A percentile compares a stretch with the other conserved stretches of the same genome.
Conservation (phyloP, 305 asterid species). For the Fraxinus platypoda region DNA sequence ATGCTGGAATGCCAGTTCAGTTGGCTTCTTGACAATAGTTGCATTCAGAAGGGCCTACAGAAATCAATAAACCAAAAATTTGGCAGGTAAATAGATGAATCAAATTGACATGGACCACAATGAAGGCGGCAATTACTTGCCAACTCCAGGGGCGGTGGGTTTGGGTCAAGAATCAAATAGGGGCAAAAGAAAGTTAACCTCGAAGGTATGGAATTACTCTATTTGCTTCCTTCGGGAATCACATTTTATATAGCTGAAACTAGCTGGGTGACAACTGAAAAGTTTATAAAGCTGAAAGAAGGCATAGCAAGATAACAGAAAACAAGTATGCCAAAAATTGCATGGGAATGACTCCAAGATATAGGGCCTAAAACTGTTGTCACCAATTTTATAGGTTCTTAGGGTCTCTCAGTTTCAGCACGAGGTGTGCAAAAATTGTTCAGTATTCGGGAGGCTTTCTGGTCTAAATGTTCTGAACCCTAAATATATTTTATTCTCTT, state of each 20-base stretch:
- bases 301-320: neutral
- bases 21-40: neutral
- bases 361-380: neutral
- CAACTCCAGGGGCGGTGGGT: slow-evolving; percentile 28
- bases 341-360: slow-evolving; percentile 2
- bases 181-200: slow-evolving; percentile 24
- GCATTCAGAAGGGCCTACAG: slow-evolving; percentile 5
- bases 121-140: slow-evolving; percentile 36
- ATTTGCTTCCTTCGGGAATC: slow-evolving; percentile 1
- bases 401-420: neutral
- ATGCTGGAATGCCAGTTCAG: neutral
- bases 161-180: slow-evolving; percentile 36
- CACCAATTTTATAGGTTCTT: neutral
- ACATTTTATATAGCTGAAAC: slow-evolving; percentile 10
- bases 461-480: neutral
- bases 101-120: slow-evolving; percentile 45
- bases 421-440: neutral
- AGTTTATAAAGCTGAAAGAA: slow-evolving; percentile 13
- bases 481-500: neutral
- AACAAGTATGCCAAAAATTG: slow-evolving; percentile 6
- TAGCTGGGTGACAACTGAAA: slow-evolving; percentile 6
- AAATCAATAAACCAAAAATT: neutral
- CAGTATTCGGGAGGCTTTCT: neutral
- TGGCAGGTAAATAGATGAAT: slow-evolving; percentile 53
- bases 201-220: slow-evolving; percentile 39